Evolutionary conservation across 768 basidiomycete species (phyloP).

Genomic region (Peribolospora baueri): DNA sequence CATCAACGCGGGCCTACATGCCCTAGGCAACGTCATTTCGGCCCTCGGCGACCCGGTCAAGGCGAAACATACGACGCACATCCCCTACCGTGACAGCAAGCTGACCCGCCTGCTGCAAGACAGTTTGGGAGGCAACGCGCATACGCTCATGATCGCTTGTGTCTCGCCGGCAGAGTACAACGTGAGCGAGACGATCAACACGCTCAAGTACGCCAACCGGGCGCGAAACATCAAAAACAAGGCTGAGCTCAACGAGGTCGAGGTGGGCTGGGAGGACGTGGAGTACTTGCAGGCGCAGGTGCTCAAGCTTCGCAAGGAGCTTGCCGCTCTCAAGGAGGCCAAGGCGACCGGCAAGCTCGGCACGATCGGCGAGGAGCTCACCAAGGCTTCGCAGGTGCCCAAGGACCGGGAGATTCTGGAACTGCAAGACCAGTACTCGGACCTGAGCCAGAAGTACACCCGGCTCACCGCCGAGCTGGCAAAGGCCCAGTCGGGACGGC

Average conservation of each 20-base stretch:
- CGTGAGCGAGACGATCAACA: slow-evolving; percentile 67
- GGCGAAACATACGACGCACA: slow-evolving; percentile 61
- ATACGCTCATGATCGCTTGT: slow-evolving; percentile 97
- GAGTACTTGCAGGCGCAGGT: slow-evolving; percentile 85
- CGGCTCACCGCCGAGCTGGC: slow-evolving; percentile 74
- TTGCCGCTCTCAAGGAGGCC: slow-evolving; percentile 54
- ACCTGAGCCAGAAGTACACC: slow-evolving; percentile 56
- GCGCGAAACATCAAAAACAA: slow-evolving; percentile 93
- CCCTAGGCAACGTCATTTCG: slow-evolving; percentile 94
- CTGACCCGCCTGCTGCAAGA: slow-evolving; percentile 89
- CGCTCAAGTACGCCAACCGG: slow-evolving; percentile 81
- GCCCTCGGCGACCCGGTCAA: slow-evolving; percentile 82
- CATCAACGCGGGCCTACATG: slow-evolving; percentile 87
- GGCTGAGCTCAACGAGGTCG: slow-evolving; percentile 71
- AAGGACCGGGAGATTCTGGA: slow-evolving; percentile 55
- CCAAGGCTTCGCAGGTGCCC: slow-evolving; percentile 25
- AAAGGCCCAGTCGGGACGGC: slow-evolving; percentile 35
- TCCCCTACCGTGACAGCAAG: slow-evolving; percentile 96
- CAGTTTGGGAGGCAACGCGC: slow-evolving; percentile 87
- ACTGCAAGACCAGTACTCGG: slow-evolving; percentile 63
- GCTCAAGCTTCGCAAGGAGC: slow-evolving; percentile 57
- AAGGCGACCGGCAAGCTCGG: slow-evolving; percentile 19
- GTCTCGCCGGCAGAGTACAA: slow-evolving; percentile 93
- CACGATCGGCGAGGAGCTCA: slow-evolving; percentile 18
- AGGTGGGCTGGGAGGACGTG: slow-evolving; percentile 95